Percentiles rank a stretch among this genome's conserved stretches.
Evolutionary conservation across 306 rosid genomes (phyloP).

Genomic region (Herpetospermum pedunculosum): DNA sequence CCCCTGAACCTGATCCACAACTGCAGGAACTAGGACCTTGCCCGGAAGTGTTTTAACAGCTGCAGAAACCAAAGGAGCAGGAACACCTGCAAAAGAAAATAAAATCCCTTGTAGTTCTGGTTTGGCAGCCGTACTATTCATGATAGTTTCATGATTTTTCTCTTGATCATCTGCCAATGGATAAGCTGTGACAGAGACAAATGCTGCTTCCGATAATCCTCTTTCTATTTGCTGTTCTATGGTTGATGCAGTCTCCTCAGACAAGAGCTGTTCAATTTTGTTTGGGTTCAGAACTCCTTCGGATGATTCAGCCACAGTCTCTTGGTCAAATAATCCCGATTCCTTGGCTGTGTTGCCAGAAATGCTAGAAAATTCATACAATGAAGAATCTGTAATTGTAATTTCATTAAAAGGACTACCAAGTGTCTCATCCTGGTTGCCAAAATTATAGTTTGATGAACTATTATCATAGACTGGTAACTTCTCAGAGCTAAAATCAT

Average conservation of each 20-base stretch:
- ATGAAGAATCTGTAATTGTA: conserved; percentile 17
- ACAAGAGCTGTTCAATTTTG: neutral
- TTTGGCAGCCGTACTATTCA: conserved; percentile 33
- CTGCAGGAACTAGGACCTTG: conserved; percentile 88
- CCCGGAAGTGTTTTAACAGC: conserved; percentile 67
- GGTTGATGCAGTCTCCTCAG: neutral
- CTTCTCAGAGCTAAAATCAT: conserved; percentile 11
- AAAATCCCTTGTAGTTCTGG: conserved; percentile 39
- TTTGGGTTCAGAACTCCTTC: conserved; percentile 20
- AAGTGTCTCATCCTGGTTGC: conserved; percentile 32
- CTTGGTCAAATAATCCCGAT: conserved; percentile 19
- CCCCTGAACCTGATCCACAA: conserved; percentile 92
- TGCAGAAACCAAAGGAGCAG: conserved; percentile 87
- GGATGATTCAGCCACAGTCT: conserved; percentile 26
- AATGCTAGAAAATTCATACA: conserved; percentile 15
- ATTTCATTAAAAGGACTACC: conserved; percentile 22
- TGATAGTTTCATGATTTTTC: conserved; percentile 21
- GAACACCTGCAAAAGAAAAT: conserved; percentile 85
- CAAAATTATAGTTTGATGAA: conserved; percentile 21
- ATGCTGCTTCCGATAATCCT: conserved; percentile 20
- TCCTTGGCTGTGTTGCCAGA: conserved; percentile 19
- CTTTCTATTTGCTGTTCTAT: conserved; percentile 16
- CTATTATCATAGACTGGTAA: conserved; percentile 23
- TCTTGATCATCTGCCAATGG: conserved; percentile 26
- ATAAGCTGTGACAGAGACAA: conserved; percentile 20